Conservation (phyloP, 495 filamentous ascomycete species). For the Podospora australis region DNA sequence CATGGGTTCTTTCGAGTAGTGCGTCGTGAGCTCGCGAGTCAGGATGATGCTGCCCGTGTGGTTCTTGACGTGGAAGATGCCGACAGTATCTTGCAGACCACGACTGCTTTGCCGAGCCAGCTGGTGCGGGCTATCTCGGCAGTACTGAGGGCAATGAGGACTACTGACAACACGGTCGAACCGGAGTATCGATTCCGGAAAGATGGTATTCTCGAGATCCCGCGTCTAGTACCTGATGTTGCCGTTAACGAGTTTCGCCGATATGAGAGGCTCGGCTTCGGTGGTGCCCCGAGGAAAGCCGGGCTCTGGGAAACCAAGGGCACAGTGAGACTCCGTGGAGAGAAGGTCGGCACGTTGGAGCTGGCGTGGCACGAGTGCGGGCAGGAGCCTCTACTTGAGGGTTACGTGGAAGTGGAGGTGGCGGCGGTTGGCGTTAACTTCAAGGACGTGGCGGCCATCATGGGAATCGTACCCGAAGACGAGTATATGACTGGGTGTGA, state of each 20-base stretch:
- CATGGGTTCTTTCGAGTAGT: constrained; percentile 26
- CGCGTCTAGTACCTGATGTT: constrained; percentile 19
- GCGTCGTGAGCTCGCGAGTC: constrained; percentile 28
- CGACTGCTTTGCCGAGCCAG: constrained; percentile 8
- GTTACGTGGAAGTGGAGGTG: constrained; percentile 30
- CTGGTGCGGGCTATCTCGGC: constrained; percentile 9
- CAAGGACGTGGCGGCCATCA: constrained; percentile 32
- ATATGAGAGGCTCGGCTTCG: background rate
- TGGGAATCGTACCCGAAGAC: constrained; percentile 33
- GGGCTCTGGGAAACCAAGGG: background rate
- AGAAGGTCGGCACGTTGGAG: constrained; percentile 19
- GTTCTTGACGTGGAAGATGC: constrained; percentile 30
- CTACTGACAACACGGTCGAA: constrained; percentile 3
- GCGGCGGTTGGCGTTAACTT: constrained; percentile 37
- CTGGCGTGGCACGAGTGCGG: constrained; percentile 5
- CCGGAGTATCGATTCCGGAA: constrained; percentile 29
- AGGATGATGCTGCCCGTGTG: constrained; percentile 17
- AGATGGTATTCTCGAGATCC: constrained; percentile 25
- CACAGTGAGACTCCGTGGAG: constrained; percentile 6
- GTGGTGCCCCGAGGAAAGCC: background rate
- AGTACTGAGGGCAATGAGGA: constrained; percentile 1
- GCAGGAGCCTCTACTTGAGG: no score
- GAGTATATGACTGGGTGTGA: constrained; percentile 32
- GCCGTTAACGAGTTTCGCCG: constrained; percentile 13
- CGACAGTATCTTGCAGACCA: no score